These are phyloP conservation scores for Melaleuca alternifolia DNA, from an alignment of 345 rosid species.

Conservation along the genomic window DNA sequence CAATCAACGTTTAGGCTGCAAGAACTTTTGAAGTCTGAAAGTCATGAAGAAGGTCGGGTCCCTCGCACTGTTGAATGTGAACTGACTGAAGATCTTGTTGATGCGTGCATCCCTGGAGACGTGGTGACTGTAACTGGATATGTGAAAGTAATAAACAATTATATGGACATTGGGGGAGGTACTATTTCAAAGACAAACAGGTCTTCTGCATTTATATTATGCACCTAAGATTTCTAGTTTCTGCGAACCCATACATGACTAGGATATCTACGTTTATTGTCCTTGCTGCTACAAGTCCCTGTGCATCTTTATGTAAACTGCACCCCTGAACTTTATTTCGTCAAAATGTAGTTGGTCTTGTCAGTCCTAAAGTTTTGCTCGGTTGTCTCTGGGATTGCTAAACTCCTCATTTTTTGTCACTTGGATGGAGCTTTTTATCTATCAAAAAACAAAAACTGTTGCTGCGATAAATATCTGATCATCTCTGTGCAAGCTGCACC, in stretches of 20 bases:
- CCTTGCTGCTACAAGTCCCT: not conserved
- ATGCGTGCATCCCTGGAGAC: constrained; percentile 92
- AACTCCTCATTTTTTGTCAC: not conserved
- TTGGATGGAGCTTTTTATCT: not conserved
- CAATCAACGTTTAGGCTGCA: constrained; percentile 40
- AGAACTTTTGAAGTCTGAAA: constrained; percentile 64
- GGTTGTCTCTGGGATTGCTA: not conserved
- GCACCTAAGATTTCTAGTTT: not conserved
- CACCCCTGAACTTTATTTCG: not conserved
- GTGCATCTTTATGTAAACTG: not conserved
- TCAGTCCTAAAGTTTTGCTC: not conserved
- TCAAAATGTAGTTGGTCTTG: not conserved
- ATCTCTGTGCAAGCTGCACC: not conserved
- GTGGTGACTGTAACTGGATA: constrained; percentile 95
- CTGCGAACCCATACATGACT: not conserved
- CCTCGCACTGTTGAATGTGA: constrained; percentile 99
- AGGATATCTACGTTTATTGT: not conserved
- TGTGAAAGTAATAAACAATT: constrained; percentile 74
- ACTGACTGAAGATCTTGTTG: constrained; percentile 84
- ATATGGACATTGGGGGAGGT: constrained; percentile 99
- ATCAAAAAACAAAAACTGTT: not conserved
- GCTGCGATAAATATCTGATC: not conserved
- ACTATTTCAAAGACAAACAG: not conserved
- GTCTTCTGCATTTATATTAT: not conserved
- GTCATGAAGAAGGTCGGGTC: constrained; percentile 96